A percentile compares a stretch with the other conserved stretches of the same genome.
Evolutionary conservation across 2,329 filamentous ascomycete species (phyloP).

Genomic region (Botrytis porri): DNA sequence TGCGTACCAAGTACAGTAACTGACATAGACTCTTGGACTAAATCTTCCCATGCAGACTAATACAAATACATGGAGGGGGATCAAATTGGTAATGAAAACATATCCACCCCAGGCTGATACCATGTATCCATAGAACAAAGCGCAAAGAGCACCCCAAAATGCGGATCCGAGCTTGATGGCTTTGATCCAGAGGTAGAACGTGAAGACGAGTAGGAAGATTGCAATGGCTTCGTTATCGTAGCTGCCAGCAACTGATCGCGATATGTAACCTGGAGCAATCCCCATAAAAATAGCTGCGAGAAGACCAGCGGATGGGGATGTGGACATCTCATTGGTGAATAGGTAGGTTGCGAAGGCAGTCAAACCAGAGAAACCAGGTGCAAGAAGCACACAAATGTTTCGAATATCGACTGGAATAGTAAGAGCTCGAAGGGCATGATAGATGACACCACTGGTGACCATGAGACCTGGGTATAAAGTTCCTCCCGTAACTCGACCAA

Average conservation of each 20-base stretch:
- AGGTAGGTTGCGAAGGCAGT: conserved; percentile 93
- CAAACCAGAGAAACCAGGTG: conserved; percentile 88
- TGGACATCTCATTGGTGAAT: conserved; percentile 94
- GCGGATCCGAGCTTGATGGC: conserved; percentile 94
- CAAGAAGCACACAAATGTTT: conserved; percentile 96
- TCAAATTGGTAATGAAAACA: conserved; percentile 97
- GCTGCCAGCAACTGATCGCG: conserved; percentile 92
- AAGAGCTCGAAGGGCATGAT: conserved; percentile 85
- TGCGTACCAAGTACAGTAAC: conserved; percentile 97
- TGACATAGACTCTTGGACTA: conserved; percentile 89
- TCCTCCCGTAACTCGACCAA: conserved; percentile 95
- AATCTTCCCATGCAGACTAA: conserved; percentile 96
- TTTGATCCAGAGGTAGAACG: conserved; percentile 99
- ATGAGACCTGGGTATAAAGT: conserved; percentile 98
- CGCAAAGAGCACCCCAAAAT: conserved; percentile 92
- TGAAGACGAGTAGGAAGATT: conserved; percentile 97
- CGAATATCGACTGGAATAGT: conserved; percentile 95
- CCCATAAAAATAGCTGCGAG: conserved; percentile 96
- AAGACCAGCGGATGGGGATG: conserved; percentile 90
- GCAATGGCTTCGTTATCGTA: conserved; percentile 99
- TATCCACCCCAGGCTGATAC: conserved; percentile 99
- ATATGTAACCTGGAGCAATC: conserved; percentile 96
- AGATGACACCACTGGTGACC: conserved; percentile 97
- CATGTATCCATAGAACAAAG: conserved; percentile 99
- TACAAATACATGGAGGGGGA: conserved; percentile 91